phyloP scores from a whole-genome alignment of 106 monocot species.

The Alisma plantagoaquatica region DNA sequence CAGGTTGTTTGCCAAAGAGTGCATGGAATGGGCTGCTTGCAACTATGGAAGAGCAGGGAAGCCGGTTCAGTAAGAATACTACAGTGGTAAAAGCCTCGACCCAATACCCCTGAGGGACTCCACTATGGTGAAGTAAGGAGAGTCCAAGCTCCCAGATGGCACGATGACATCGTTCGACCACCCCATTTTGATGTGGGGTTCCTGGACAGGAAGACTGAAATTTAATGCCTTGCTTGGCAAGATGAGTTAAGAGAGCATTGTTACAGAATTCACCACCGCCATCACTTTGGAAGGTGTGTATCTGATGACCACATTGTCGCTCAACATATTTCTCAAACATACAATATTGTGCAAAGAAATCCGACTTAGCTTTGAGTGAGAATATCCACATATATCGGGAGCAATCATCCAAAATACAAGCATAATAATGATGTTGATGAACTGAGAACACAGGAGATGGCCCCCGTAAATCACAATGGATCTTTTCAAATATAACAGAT shows the following conservation, averaged over 20 bases:
- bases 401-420: too few species aligned
- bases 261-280: not conserved
- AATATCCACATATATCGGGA: too few species aligned
- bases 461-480: too few species aligned
- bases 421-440: too few species aligned
- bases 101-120: not conserved
- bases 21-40: not conserved
- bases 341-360: too few species aligned
- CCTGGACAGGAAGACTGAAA: not conserved
- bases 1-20: not conserved
- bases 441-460: too few species aligned
- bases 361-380: too few species aligned
- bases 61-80: conserved; percentile 1
- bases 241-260: not conserved
- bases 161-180: not conserved
- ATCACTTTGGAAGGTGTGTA: too few species aligned
- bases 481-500: too few species aligned
- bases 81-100: not conserved
- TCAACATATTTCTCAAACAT: too few species aligned
- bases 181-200: not conserved
- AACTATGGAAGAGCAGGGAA: not conserved
- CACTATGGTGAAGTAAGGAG: not conserved
- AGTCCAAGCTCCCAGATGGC: not conserved
- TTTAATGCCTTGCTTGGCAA: not conserved
- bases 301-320: too few species aligned